These are phyloP conservation scores for Aspergillus hiratsukae DNA, from an alignment of 2,329 filamentous ascomycete species.

Conservation along the genomic window DNA sequence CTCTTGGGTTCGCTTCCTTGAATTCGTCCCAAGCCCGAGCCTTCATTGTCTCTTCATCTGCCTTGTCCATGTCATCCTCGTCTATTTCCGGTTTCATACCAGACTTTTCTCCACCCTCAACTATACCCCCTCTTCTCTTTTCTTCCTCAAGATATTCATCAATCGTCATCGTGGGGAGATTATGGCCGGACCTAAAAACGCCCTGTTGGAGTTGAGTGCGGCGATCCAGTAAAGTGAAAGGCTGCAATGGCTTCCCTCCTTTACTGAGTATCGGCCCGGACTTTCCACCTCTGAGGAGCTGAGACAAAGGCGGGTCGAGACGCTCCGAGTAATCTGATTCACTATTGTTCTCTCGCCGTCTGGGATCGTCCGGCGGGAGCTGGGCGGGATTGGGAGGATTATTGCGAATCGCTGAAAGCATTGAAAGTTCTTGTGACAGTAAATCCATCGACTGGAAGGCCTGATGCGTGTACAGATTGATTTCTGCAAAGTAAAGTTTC, in stretches of 20 bases:
- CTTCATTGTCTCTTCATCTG: slow-evolving; percentile 87
- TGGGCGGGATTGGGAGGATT: slow-evolving; percentile 39
- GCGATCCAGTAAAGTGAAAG: slow-evolving; percentile 79
- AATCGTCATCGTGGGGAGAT: slow-evolving; percentile 93
- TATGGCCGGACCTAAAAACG: slow-evolving; percentile 88
- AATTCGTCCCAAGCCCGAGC: slow-evolving; percentile 94
- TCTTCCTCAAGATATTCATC: slow-evolving; percentile 97
- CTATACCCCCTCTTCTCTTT: slow-evolving; percentile 74
- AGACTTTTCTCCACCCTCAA: slow-evolving; percentile 79
- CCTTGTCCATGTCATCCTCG: slow-evolving; percentile 85
- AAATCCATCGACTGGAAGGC: slow-evolving; percentile 85
- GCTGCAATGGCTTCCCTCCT: slow-evolving; percentile 79
- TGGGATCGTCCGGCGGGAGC: slow-evolving; percentile 31
- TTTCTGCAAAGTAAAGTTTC: slow-evolving; percentile 69
- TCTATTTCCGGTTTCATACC: slow-evolving; percentile 67
- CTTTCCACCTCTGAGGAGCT: slow-evolving; percentile 45
- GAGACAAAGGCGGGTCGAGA: slow-evolving; percentile 62
- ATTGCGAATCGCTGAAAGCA: slow-evolving; percentile 67
- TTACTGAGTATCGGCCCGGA: slow-evolving; percentile 70
- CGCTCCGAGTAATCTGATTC: slow-evolving; percentile 64
- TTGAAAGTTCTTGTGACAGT: slow-evolving; percentile 75
- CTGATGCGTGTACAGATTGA: slow-evolving; percentile 69
- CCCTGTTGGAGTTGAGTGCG: slow-evolving; percentile 70
- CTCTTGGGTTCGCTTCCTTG: slow-evolving; percentile 78
- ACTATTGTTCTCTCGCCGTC: slow-evolving; percentile 46